These are phyloP conservation scores for Umbelopsis vinacea DNA, from an alignment of 192 early-diverging fungal species.

Conservation along the genomic window DNA sequence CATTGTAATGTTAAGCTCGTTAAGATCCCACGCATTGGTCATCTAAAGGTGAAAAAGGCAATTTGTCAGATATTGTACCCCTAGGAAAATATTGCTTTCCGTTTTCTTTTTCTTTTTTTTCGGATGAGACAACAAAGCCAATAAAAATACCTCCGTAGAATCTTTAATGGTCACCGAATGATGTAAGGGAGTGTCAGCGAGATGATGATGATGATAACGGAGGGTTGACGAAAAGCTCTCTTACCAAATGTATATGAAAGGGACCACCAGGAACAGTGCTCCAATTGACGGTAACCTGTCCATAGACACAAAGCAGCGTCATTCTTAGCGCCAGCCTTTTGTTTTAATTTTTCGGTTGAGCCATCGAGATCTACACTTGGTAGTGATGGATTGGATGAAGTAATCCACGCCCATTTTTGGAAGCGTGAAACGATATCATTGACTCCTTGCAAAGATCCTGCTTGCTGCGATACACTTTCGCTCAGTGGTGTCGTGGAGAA, in stretches of 20 bases:
- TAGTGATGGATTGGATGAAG: not conserved
- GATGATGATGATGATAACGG: not conserved
- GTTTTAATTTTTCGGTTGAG: not conserved
- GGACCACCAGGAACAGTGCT: constrained; percentile 58
- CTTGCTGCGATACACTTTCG: not conserved
- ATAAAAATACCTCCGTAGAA: not conserved
- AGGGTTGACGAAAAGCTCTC: not conserved
- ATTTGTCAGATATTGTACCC: not conserved
- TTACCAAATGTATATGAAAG: constrained; percentile 55
- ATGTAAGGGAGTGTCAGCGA: not conserved
- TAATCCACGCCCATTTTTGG: not conserved
- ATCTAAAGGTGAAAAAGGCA: not conserved
- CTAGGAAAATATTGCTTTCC: constrained; percentile 15
- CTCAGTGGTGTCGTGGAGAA: not conserved
- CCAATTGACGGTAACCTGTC: constrained; percentile 33
- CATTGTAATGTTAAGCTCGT: constrained; percentile 51
- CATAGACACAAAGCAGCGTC: not conserved
- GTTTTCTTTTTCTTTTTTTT: constrained; percentile 14
- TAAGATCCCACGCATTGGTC: not conserved
- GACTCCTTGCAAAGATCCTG: not conserved
- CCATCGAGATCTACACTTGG: not conserved
- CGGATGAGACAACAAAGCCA: not conserved
- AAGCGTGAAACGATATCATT: not conserved
- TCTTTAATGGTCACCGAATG: not conserved
- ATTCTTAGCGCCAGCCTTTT: not conserved